Evolutionary conservation across 306 rosid genomes (phyloP).

Genomic region (Canavalia ensiformis): DNA sequence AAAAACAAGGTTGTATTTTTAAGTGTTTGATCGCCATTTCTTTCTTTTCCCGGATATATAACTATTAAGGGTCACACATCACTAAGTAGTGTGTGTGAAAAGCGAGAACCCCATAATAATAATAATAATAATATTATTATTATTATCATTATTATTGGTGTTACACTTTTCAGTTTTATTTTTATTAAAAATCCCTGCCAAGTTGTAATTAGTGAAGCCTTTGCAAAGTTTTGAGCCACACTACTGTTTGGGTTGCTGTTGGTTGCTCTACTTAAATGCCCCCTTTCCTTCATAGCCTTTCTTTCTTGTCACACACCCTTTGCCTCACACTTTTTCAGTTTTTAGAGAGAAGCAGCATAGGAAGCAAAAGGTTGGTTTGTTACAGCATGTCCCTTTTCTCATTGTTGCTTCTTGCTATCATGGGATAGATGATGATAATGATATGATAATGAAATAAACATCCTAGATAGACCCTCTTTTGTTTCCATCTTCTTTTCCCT

Average conservation of each 20-base stretch:
- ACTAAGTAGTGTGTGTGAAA: neutral
- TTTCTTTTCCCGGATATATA: neutral
- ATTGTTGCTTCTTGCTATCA: constrained; percentile 14
- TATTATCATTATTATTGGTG: neutral
- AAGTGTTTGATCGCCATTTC: no score
- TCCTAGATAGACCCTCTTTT: constrained; percentile 13
- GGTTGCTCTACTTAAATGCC: constrained; percentile 18
- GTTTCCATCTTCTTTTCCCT: neutral
- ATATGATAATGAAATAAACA: neutral
- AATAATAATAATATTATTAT: no score
- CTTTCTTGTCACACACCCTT: constrained; percentile 38
- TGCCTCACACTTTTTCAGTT: constrained; percentile 35
- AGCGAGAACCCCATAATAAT: no score
- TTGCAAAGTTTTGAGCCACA: neutral
- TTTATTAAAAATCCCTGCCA: neutral
- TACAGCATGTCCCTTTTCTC: constrained; percentile 24
- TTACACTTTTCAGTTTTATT: neutral
- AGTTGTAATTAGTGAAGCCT: neutral
- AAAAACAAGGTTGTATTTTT: neutral
- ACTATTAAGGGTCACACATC: neutral
- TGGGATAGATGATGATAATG: constrained; percentile 10
- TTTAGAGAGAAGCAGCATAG: neutral
- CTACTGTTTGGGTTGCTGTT: neutral
- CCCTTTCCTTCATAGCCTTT: neutral
- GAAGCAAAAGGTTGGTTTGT: constrained; percentile 19